Evolutionary conservation across 2,329 filamentous ascomycete genomes (phyloP), one percentile per base, ranked within the genome.

Genomic region (Fusarium sp.): DNA sequence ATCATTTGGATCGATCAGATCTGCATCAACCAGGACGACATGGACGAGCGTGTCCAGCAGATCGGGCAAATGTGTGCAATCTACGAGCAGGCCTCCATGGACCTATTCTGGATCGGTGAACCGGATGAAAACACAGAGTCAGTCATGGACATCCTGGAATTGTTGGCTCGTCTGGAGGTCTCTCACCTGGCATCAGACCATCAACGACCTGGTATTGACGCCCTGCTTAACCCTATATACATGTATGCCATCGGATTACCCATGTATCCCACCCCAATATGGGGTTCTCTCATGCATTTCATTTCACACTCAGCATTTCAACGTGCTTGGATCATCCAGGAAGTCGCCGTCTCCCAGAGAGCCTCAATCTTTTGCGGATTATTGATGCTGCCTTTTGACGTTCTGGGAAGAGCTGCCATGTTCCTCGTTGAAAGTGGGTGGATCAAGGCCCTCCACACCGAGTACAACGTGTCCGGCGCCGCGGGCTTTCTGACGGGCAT

Each of bases 11-110:
- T 48, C 9, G 46, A 48, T 13, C 46, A 48, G 30, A 48, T 48
- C 6, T 48, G 46, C 16, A 48, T 48, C 46, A 48, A 48, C n/a
- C 46, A 48, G 28, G 46, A 48, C 30, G 46, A 48, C 46, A n/a
- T 30, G 4, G 30, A 48, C 15, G 46, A 48, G 3, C 30, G 46
- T 3, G 46, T 48, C 2, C 30, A 48, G 12, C 46, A 48, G 30
- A 48, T 48, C 11, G 46, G 30, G 46, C 46, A 48, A 6, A 48
- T 48, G 46, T 48, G 46, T 36, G 46, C 46, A 23, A 48, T 48
- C 34, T 48, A 48, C 7, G 30, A 48, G 30, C 46, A 6, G n/a
- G 46, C 46, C 30, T 48, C 46, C 23, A 31, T 31, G 28, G 46
- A 48, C 3, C n/a, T 48, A 8, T 48, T 48, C 28, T 48, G 46